phyloP scores from a whole-genome alignment of 1,284 basidiomycete genomes.

The Heterobasidion occidentale region DNA sequence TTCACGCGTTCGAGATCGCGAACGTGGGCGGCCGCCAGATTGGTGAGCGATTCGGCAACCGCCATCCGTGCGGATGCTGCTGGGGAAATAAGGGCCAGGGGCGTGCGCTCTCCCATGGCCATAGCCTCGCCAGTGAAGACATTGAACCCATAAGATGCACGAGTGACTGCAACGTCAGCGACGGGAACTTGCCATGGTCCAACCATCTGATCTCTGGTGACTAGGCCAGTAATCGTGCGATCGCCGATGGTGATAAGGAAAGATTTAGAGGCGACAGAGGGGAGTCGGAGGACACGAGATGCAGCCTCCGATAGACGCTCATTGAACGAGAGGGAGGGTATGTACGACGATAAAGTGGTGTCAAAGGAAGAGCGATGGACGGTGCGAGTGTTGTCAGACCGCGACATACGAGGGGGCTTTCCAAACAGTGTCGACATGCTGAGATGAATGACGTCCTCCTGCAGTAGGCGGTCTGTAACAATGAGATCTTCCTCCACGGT shows the following conservation, averaged over 20 bases:
- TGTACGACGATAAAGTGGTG: conserved; percentile 59
- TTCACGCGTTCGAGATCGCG: conserved; percentile 70
- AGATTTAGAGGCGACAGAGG: conserved; percentile 90
- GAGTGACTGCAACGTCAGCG: conserved; percentile 94
- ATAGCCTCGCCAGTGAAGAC: conserved; percentile 87
- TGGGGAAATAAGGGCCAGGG: conserved; percentile 80
- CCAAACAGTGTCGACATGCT: conserved; percentile 96
- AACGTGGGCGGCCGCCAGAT: conserved; percentile 80
- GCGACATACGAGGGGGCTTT: conserved; percentile 91
- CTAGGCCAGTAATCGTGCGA: conserved; percentile 89
- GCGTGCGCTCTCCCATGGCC: conserved; percentile 96
- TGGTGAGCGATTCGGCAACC: conserved; percentile 90
- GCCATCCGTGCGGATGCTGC: conserved; percentile 95
- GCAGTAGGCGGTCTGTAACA: conserved; percentile 83
- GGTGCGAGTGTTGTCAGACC: conserved; percentile 54
- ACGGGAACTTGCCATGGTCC: conserved; percentile 99
- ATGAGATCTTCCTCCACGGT: conserved; percentile 79
- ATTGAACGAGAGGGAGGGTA: conserved; percentile 32
- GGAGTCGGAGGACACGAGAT: conserved; percentile 82
- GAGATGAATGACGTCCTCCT: conserved; percentile 78
- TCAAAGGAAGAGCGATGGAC: conserved; percentile 62
- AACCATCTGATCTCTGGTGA: conserved; percentile 97
- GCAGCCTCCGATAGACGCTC: conserved; percentile 56
- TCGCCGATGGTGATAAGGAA: conserved; percentile 99
- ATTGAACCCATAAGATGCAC: conserved; percentile 90